These are phyloP conservation scores for Pseudoneurospora amorphoporcata DNA, from an alignment of 495 filamentous ascomycete genomes.

Conservation along the genomic window DNA sequence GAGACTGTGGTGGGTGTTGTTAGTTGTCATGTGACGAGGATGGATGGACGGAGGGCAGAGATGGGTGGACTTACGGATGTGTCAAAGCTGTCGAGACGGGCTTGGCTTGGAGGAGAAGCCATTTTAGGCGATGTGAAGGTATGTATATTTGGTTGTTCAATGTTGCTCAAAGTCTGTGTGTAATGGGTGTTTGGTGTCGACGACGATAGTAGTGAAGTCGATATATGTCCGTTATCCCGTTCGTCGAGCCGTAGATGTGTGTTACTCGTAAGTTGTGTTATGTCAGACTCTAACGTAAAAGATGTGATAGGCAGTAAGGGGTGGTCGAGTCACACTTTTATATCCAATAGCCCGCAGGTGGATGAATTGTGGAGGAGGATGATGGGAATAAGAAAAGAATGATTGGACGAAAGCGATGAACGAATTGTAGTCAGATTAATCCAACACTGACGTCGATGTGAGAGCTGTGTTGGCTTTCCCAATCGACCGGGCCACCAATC, in stretches of 20 bases:
- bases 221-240: background rate
- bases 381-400: background rate
- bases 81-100: background rate
- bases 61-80: background rate
- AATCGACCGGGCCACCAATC: background rate
- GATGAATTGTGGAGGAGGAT: background rate
- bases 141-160: background rate
- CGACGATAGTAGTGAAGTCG: background rate
- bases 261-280: background rate
- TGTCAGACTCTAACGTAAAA: background rate
- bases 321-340: background rate
- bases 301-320: background rate
- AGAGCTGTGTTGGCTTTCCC: background rate
- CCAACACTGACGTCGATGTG: background rate
- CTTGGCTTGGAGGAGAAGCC: background rate
- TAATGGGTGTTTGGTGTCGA: background rate
- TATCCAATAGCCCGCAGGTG: background rate
- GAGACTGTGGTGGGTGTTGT: background rate
- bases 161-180: background rate
- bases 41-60: background rate
- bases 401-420: background rate
- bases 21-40: background rate
- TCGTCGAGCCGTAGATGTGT: background rate
- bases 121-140: background rate
- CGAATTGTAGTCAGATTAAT: background rate